Percentiles rank a stretch among this genome's conserved stretches.
Conservation (phyloP, 352 stramenopile genomes). For the Phytophthora pinifolia region DNA sequence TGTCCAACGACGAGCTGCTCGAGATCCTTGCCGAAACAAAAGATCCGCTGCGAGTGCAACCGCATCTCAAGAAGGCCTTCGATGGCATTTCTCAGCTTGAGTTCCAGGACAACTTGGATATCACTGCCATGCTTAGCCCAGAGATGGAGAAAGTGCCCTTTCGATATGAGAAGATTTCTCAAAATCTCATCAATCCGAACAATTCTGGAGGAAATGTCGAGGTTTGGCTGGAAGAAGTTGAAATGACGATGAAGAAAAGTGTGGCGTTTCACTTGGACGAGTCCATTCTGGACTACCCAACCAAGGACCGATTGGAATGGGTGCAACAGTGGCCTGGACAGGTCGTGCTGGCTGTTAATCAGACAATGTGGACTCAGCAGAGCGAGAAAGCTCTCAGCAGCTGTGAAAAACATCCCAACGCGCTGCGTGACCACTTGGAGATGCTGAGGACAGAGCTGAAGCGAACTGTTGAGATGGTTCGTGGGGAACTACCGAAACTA, state of each 20-base stretch:
- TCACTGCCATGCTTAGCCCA: conserved; percentile 89
- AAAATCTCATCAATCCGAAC: conserved; percentile 93
- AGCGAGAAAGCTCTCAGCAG: conserved; percentile 70
- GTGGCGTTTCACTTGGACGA: conserved; percentile 79
- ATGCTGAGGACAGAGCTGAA: conserved; percentile 77
- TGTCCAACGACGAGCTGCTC: conserved; percentile 92
- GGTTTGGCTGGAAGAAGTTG: conserved; percentile 82
- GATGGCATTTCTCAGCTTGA: conserved; percentile 92
- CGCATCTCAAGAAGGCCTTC: conserved; percentile 94
- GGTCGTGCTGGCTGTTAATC: conserved; percentile 92
- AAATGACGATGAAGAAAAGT: conserved; percentile 88
- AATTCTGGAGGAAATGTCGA: conserved; percentile 94
- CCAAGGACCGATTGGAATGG: conserved; percentile 89
- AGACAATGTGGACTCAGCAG: conserved; percentile 90
- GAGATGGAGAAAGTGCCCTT: conserved; percentile 91
- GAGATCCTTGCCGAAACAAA: conserved; percentile 93
- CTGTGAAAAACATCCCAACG: conserved; percentile 35
- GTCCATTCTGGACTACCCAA: conserved; percentile 85
- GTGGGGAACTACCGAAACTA: conserved; percentile 91
- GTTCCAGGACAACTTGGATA: conserved; percentile 92
- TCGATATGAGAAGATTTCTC: conserved; percentile 82
- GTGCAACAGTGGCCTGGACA: conserved; percentile 93
- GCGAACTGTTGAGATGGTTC: conserved; percentile 91
- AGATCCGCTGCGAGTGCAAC: conserved; percentile 93
- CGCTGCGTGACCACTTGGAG: conserved; percentile 66